Percentiles rank a stretch among this genome's conserved stretches.
Evolutionary conservation across 176 grass and related monocot species (phyloP).

Genomic region (Juncus inflexus): DNA sequence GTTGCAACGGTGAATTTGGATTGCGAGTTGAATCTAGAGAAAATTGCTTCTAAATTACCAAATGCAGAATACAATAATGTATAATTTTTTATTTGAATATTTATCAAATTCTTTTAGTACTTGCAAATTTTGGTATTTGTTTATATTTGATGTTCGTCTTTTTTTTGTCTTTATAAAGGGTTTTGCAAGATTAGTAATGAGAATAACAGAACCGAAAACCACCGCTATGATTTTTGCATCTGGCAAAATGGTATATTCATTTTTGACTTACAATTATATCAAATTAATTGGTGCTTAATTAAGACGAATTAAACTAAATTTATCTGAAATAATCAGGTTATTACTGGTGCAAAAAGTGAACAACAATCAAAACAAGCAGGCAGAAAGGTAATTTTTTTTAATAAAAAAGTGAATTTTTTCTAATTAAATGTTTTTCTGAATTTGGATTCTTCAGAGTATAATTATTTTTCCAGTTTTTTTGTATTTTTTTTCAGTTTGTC

Average conservation of each 20-base stretch:
- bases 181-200: constrained; percentile 98
- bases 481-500: constrained; percentile 60
- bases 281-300: not conserved
- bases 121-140: no score
- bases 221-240: constrained; percentile 98
- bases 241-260: constrained; percentile 79
- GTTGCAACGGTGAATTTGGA: constrained; percentile 98
- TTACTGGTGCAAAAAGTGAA: constrained; percentile 90
- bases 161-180: constrained; percentile 41
- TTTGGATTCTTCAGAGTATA: not conserved
- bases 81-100: constrained; percentile 24
- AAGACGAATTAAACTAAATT: not conserved
- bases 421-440: not conserved
- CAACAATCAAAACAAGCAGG: constrained; percentile 90
- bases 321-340: constrained; percentile 47
- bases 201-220: constrained; percentile 99
- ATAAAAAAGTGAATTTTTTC: no score
- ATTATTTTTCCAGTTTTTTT: not conserved
- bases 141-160: no score
- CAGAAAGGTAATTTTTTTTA: constrained; percentile 53
- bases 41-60: constrained; percentile 79
- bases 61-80: constrained; percentile 96
- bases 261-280: not conserved
- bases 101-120: no score
- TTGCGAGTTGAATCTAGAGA: constrained; percentile 86